Evolutionary conservation across 2,329 filamentous ascomycete species (phyloP).

Genomic region (Gnomoniopsis smithogilvyi): DNA sequence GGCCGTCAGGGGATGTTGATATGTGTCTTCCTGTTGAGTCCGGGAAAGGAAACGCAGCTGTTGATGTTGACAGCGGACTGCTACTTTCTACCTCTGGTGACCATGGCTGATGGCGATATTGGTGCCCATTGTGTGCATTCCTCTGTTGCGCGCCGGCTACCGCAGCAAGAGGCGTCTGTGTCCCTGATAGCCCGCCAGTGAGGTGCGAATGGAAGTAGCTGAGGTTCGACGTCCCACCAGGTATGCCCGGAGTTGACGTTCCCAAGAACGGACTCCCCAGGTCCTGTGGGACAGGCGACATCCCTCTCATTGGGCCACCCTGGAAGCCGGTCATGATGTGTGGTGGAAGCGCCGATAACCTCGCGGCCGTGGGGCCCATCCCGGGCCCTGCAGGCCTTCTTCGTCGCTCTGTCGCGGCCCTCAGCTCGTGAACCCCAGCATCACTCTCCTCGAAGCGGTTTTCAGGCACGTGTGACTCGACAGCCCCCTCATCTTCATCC

Average conservation of each 20-base stretch:
- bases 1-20: slow-evolving; percentile 10
- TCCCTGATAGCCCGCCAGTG: slow-evolving; percentile 66
- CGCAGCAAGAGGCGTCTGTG: slow-evolving; percentile 75
- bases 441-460: slow-evolving; percentile 24
- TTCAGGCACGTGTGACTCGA: slow-evolving; percentile 34
- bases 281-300: slow-evolving; percentile 33
- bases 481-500: slow-evolving; percentile 30
- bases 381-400: slow-evolving; percentile 17
- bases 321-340: slow-evolving; percentile 34
- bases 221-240: slow-evolving; percentile 72
- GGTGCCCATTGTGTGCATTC: slow-evolving; percentile 25
- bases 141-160: slow-evolving; percentile 69
- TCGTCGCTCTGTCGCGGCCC: slow-evolving; percentile 21
- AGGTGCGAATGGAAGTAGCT: slow-evolving; percentile 82
- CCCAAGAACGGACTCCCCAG: slow-evolving; percentile 56
- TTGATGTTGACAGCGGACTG: slow-evolving; percentile 20
- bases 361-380: slow-evolving; percentile 2
- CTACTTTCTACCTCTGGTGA: slow-evolving; percentile 31
- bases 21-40: background rate
- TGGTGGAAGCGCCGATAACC: slow-evolving; percentile 28
- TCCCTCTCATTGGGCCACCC: background rate
- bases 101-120: slow-evolving; percentile 36
- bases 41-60: slow-evolving; percentile 5
- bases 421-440: slow-evolving; percentile 31
- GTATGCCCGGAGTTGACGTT: slow-evolving; percentile 58